phyloP scores from a whole-genome alignment of 2,329 filamentous ascomycete genomes.

The Fusarium succisae region DNA sequence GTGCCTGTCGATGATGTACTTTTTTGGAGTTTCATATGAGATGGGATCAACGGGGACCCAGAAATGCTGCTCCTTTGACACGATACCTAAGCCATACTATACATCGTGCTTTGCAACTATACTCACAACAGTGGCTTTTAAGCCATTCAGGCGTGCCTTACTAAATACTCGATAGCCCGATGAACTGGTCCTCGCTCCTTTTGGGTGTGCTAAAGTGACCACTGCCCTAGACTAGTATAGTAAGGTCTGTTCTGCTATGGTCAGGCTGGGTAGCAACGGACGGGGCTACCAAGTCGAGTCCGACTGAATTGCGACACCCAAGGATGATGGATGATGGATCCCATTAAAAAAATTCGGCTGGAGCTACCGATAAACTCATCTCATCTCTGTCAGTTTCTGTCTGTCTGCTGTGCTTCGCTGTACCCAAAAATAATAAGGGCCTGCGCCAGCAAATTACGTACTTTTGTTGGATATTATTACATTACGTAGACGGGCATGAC shows the following conservation, averaged over 20 bases:
- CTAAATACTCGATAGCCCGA: constrained; percentile 25
- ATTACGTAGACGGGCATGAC: constrained; percentile 4
- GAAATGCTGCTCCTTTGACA: not conserved
- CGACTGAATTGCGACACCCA: constrained; percentile 24
- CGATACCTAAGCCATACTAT: not conserved
- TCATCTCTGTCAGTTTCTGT: constrained; percentile 1
- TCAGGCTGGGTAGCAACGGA: constrained; percentile 14
- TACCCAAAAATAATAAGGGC: constrained; percentile 20
- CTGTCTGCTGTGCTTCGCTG: not conserved
- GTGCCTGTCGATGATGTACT: constrained; percentile 24
- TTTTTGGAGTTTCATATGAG: constrained; percentile 7
- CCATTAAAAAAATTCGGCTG: constrained; percentile 6
- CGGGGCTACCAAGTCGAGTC: constrained; percentile 15
- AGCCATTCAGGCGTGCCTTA: constrained; percentile 20
- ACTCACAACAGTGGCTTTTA: constrained; percentile 2
- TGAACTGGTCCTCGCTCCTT: not conserved
- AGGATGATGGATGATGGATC: not conserved
- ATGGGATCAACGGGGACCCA: constrained; percentile 17
- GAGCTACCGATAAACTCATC: constrained; percentile 13
- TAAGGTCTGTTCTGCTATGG: not conserved
- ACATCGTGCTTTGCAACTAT: not conserved
- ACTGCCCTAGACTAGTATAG: not conserved
- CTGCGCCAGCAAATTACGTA: constrained; percentile 32
- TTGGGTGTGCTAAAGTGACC: constrained; percentile 2
- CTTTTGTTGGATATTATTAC: constrained; percentile 3